A percentile compares a stretch with the other conserved stretches of the same genome.
Conservation (phyloP, 768 basidiomycete species). For the Hypsizygus marmoreus region DNA sequence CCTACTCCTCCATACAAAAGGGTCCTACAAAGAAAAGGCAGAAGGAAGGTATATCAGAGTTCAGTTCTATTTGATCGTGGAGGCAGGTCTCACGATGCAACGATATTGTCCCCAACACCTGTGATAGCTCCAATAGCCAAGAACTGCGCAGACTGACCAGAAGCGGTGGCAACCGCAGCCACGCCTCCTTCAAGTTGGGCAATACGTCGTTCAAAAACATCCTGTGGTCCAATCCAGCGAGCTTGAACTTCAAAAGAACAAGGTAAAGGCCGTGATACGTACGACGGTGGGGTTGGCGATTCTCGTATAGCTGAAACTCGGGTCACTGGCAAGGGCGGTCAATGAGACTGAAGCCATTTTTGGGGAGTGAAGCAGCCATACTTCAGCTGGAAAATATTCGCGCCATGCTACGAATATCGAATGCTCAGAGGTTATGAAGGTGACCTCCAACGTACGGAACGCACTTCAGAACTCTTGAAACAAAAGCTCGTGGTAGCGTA, state of each 20-base stretch:
- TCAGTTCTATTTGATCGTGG: constrained; percentile 4
- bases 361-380: constrained; percentile 19
- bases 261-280: constrained; percentile 26
- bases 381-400: constrained; percentile 69
- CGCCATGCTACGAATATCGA: constrained; percentile 64
- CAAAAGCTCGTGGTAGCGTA: constrained; percentile 73
- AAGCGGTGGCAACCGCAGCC: constrained; percentile 73
- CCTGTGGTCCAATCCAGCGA: constrained; percentile 36
- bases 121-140: constrained; percentile 65
- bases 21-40: too few species aligned
- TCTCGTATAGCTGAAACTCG: constrained; percentile 67
- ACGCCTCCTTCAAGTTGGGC: constrained; percentile 80
- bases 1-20: constrained; percentile 71
- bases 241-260: background rate
- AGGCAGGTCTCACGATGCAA: constrained; percentile 55
- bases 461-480: constrained; percentile 69
- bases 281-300: constrained; percentile 71
- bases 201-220: constrained; percentile 79
- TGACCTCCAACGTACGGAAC: too few species aligned
- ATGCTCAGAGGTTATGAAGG: too few species aligned
- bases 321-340: constrained; percentile 33
- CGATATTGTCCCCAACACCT: constrained; percentile 73
- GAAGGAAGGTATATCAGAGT: background rate
- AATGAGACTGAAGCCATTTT: background rate
- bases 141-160: constrained; percentile 80